Base-by-base conservation (phyloP, 768 basidiomycete genomes). In the Tricholoma terreum region DNA sequence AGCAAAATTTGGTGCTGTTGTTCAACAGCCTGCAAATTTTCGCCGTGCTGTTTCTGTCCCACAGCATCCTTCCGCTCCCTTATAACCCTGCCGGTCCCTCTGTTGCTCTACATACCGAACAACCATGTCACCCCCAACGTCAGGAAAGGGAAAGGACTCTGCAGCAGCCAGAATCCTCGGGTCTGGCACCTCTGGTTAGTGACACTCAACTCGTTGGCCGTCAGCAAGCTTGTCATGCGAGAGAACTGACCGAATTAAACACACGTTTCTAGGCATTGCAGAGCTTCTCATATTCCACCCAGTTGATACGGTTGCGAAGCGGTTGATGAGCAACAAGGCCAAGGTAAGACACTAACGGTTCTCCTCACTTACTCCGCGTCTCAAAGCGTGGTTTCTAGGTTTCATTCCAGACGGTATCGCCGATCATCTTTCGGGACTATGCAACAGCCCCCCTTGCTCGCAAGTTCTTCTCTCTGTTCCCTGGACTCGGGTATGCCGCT, bases 251-350 rank as follows among this genome's bases (percentile, higher is more conserved):
- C 12, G n/a, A 27, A 34, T 57, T 56, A 54, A 27, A 51, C 45
- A 21, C 56, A 38, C 56, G 27, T 40, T 19, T 55, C 15, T 61
- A 96, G 95, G 95, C 68, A 80, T 99, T 66, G 94, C 95, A 63
- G 96, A 99, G 78, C 81, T 99, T 54, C 75, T 97, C 63, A 84
- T 98, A 17, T 97, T 98, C 77, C 94, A 97, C 70, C 94, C 94
- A 17, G 91, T 94, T 21, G 94, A 99, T 75, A 99, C 97, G 1
- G 87, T 98, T 54, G 94, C 97, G n/a, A 99, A 99, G 73, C 89
- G 96, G 34, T 73, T 99, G 52, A 99, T 99, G 96, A 95, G 92
- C 71, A 97, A 98, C 84, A 94, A 94, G 78, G 79, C 80, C 60
- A 90, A 89, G 81, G 92, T 86, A 56, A 50, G 60, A 40, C 33